These are phyloP conservation scores for Neurospora pannonica DNA, from an alignment of 495 filamentous ascomycete species.

Conservation along the genomic window DNA sequence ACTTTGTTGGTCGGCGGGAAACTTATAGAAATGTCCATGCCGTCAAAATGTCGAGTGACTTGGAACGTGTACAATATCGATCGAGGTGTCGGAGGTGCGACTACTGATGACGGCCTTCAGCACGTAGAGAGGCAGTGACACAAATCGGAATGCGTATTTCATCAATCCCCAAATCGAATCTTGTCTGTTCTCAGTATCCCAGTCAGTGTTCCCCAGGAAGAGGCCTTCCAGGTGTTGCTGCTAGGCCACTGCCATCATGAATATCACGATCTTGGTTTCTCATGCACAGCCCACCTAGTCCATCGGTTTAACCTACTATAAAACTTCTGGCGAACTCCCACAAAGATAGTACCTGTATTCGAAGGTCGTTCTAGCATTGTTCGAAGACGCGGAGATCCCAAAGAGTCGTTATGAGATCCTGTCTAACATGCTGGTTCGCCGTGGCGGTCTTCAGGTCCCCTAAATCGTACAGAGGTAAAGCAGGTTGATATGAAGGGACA, in stretches of 20 bases:
- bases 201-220: neutral
- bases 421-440: neutral
- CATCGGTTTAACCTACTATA: neutral
- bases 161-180: no score
- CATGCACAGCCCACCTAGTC: neutral
- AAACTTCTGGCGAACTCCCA: neutral
- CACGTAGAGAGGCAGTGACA: no score
- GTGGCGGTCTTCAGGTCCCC: neutral
- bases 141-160: no score
- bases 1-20: no score
- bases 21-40: neutral
- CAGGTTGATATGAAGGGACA: neutral
- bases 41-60: neutral
- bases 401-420: neutral
- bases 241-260: neutral
- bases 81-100: no score
- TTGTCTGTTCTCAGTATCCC: no score
- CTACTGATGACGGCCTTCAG: no score
- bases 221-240: neutral
- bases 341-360: neutral
- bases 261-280: neutral
- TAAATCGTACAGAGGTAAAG: neutral
- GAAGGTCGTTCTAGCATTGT: neutral
- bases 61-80: neutral
- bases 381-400: neutral